phyloP scores from a whole-genome alignment of 805 yeast genomes.

The Hanseniaspora occidentalis region DNA sequence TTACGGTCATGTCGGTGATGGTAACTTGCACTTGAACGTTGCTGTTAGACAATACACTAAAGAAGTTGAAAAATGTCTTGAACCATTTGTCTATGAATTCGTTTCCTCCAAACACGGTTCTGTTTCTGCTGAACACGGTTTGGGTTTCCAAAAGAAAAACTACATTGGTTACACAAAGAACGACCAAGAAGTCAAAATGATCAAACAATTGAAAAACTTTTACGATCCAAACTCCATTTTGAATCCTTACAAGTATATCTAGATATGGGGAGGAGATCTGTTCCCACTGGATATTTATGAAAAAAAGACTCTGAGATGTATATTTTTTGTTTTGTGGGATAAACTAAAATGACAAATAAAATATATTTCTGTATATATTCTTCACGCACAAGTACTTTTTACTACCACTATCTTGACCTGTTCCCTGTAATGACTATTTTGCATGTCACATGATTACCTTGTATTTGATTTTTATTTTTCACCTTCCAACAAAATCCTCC shows the following conservation, averaged over 20 bases:
- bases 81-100: constrained; percentile 94
- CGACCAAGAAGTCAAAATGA: constrained; percentile 54
- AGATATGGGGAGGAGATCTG: constrained; percentile 8
- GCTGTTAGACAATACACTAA: constrained; percentile 75
- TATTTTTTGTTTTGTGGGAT: not conserved
- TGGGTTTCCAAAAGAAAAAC: constrained; percentile 92
- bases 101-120: constrained; percentile 63
- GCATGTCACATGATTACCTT: not conserved
- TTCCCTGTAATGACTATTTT: too few relatives aligned
- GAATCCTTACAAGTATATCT: constrained; percentile 89
- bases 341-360: not conserved
- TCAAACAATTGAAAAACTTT: constrained; percentile 64
- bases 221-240: constrained; percentile 86
- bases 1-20: constrained; percentile 98
- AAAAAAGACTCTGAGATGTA: not conserved
- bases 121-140: constrained; percentile 93
- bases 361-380: not conserved
- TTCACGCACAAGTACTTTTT: not conserved
- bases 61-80: constrained; percentile 67
- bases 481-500: not conserved
- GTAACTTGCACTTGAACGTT: constrained; percentile 88
- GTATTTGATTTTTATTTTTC: not conserved
- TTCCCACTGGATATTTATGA: not conserved
- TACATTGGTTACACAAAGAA: constrained; percentile 79
- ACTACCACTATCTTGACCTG: not conserved